phyloP scores from a whole-genome alignment of 441 rosid species.

The Metrosideros polymorpha region DNA sequence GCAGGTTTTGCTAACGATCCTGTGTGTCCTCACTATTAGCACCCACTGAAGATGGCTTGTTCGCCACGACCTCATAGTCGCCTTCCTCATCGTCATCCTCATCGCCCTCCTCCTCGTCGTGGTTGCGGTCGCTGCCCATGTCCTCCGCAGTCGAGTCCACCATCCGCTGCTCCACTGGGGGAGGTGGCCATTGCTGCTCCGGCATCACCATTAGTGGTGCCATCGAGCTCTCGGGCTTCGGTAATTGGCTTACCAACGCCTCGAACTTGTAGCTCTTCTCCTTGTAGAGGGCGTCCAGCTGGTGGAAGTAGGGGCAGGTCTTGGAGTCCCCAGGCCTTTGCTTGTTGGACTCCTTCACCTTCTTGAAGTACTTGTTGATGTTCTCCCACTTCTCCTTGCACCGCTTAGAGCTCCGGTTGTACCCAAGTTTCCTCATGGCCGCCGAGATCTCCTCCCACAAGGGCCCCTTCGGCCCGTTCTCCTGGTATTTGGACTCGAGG shows the following conservation, averaged over 20 bases:
- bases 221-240: background rate
- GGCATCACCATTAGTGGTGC: conserved; percentile 60
- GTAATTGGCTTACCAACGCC: background rate
- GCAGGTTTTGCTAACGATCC: background rate
- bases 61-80: background rate
- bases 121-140: conserved; percentile 11
- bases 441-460: conserved; percentile 11
- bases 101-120: conserved; percentile 5
- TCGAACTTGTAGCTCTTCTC: conserved; percentile 7
- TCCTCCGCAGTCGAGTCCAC: background rate
- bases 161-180: conserved; percentile 11
- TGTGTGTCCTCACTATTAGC: background rate
- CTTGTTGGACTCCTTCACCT: conserved; percentile 15
- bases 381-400: conserved; percentile 19
- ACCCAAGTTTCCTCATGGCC: conserved; percentile 3
- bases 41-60: background rate
- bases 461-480: conserved; percentile 9
- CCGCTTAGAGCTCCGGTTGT: conserved; percentile 8
- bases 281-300: conserved; percentile 4
- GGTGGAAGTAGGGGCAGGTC: conserved; percentile 11
- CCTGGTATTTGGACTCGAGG: conserved; percentile 1
- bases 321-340: conserved; percentile 6
- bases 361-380: conserved; percentile 19
- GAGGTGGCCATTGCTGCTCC: conserved; percentile 72
- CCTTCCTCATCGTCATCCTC: conserved; percentile 27